Evolutionary conservation across 2,329 filamentous ascomycete genomes (phyloP), one percentile per base, ranked within the genome.

Genomic region (Pezicula radicicola): DNA sequence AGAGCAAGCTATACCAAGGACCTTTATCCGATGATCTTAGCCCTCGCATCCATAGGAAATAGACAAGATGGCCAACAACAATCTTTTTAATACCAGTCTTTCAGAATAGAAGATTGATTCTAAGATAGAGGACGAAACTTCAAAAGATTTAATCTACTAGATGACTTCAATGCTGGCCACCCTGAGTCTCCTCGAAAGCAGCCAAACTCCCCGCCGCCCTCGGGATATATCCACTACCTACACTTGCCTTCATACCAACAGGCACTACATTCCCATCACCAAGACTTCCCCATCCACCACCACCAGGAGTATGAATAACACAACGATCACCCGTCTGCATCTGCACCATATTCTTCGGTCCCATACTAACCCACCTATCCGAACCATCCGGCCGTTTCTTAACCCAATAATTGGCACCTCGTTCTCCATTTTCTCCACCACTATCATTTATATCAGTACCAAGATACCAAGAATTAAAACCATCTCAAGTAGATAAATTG

Each of bases 371-470:
- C 46, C 46, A 43, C 3, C 39, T 45, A 28, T 45, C 42, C 8
- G 42, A 45, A 13, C 42, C 42, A 15, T 45, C 42, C 9, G 42
- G 42, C 12, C 27, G 21, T 16, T 28, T 21, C 42, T 45, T 45
- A 4, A 45, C 42, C 42, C 42, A 45, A n/a, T 45, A 45, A 25
- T 45, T 45, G n/a, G 42, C 42, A 15, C 42, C 42, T 12, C 25
- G 19, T 16, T 45, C 42, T n/a, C 42, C 42, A n/a, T 25, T n/a
- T 15, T 45, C 42, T 83, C 92, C 92, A 96, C 43, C 93, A 73
- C 58, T 90, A 71, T 0, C 92, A 92, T 46, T 86, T 85, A 60
- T 81, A 72, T 0, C 83, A 92, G 53, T 91, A 86, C 48, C 84
- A 85, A 4, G 91, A 91, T 1, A 21, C 91, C 92, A 19, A 84